Conservation (phyloP, 2,329 filamentous ascomycete species). For the Domatiomyces catenatus region DNA sequence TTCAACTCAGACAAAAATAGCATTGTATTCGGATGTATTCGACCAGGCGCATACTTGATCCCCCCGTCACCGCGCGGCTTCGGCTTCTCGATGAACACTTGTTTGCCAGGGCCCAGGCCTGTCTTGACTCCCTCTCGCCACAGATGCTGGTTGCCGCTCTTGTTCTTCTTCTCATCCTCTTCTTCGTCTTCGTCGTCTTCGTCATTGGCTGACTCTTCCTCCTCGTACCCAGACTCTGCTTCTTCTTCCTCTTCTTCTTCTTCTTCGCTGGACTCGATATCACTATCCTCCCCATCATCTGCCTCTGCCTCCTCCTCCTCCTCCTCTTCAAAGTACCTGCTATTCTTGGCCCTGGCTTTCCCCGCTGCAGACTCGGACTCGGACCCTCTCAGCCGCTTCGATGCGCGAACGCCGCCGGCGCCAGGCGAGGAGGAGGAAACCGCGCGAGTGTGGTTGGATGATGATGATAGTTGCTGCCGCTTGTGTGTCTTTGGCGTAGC, state of each 20-base stretch:
- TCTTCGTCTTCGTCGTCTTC: constrained; percentile 20
- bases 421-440: constrained; percentile 7
- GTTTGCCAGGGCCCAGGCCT: constrained; percentile 42
- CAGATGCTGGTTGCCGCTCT: constrained; percentile 29
- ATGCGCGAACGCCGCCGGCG: constrained; percentile 9
- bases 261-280: constrained; percentile 12
- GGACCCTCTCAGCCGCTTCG: constrained; percentile 14
- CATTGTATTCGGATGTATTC: constrained; percentile 49
- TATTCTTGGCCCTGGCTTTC: constrained; percentile 30
- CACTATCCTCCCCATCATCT: too few relatives aligned
- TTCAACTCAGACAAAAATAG: constrained; percentile 45
- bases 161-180: constrained; percentile 17
- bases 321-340: constrained; percentile 33
- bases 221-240: constrained; percentile 27
- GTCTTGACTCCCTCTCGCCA: constrained; percentile 42
- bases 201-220: constrained; percentile 18
- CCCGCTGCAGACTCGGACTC: constrained; percentile 7
- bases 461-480: constrained; percentile 11
- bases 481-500: constrained; percentile 9
- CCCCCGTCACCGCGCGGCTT: constrained; percentile 45
- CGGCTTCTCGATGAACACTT: constrained; percentile 47
- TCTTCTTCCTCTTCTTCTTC: constrained; percentile 2
- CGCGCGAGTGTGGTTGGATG: constrained; percentile 1
- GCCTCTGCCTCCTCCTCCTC: constrained; percentile 20
- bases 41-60: constrained; percentile 41